phyloP scores from a whole-genome alignment of 768 basidiomycete genomes.

The Porphyrellus cyaneotinctus region DNA sequence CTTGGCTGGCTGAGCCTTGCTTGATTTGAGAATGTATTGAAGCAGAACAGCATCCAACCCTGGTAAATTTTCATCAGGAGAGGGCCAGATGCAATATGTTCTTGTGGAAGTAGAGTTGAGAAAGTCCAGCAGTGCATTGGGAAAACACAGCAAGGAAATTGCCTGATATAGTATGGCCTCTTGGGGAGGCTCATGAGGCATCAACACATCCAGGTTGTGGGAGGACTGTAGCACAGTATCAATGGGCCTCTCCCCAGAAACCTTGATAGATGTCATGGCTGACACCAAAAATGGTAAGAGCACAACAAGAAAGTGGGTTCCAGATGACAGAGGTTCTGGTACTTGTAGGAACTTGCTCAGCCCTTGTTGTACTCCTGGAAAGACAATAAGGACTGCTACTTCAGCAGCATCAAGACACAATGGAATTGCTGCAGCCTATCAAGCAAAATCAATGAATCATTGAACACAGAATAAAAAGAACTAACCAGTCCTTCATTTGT shows the following conservation, averaged over 20 bases:
- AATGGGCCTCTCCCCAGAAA: constrained; percentile 16
- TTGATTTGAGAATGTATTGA: constrained; percentile 41
- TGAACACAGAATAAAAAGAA: constrained; percentile 1
- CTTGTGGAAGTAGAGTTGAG: constrained; percentile 35
- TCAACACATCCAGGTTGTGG: background rate
- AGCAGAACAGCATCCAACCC: constrained; percentile 45
- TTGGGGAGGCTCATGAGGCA: constrained; percentile 1
- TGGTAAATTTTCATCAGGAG: constrained; percentile 23
- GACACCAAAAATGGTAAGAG: constrained; percentile 27
- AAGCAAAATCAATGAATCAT: background rate
- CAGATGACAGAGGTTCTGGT: constrained; percentile 28
- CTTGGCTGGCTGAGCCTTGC: constrained; percentile 37
- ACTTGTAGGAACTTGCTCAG: constrained; percentile 41
- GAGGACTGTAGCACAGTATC: constrained; percentile 7
- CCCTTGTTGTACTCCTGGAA: constrained; percentile 36
- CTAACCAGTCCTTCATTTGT: constrained; percentile 44
- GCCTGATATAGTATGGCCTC: constrained; percentile 22
- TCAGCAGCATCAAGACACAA: constrained; percentile 43
- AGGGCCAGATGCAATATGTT: constrained; percentile 49
- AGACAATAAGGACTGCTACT: constrained; percentile 55
- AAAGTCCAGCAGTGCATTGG: constrained; percentile 44
- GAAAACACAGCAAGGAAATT: constrained; percentile 41
- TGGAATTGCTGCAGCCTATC: constrained; percentile 48
- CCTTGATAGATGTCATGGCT: constrained; percentile 1
- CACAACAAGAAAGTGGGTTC: constrained; percentile 20